A percentile compares a stretch with the other conserved stretches of the same genome.
phyloP scores from a whole-genome alignment of 208 protist genomes.

The Angomonas desouzai region DNA sequence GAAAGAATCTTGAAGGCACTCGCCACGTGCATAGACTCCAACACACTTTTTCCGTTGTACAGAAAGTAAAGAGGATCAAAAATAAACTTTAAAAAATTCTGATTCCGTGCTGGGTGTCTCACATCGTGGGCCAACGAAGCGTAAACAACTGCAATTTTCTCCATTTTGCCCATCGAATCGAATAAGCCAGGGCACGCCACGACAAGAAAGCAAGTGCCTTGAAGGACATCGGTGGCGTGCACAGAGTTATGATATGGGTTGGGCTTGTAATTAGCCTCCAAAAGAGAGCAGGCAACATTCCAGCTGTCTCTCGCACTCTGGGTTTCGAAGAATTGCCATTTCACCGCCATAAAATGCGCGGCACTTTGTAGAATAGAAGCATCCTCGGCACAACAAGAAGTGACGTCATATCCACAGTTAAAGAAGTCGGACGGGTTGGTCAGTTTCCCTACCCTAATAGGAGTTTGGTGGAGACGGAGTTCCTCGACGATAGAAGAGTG shows the following conservation, averaged over 20 bases:
- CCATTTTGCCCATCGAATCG: slow-evolving; percentile 39
- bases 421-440: slow-evolving; percentile 7
- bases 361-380: slow-evolving; percentile 43
- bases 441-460: slow-evolving; percentile 10
- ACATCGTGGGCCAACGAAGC: slow-evolving; percentile 68
- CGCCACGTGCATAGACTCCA: slow-evolving; percentile 79
- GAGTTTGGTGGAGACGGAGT: neutral
- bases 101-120: slow-evolving; percentile 62
- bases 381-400: slow-evolving; percentile 14
- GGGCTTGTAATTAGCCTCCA: slow-evolving; percentile 69
- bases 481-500: slow-evolving; percentile 4
- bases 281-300: slow-evolving; percentile 25
- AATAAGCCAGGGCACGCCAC: slow-evolving; percentile 30
- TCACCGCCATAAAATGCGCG: slow-evolving; percentile 35
- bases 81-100: slow-evolving; percentile 42
- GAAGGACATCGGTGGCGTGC: slow-evolving; percentile 75
- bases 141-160: slow-evolving; percentile 60
- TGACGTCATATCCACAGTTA: slow-evolving; percentile 43
- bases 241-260: slow-evolving; percentile 78
- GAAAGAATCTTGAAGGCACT: slow-evolving; percentile 59
- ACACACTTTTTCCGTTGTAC: slow-evolving; percentile 40
- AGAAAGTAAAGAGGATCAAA: slow-evolving; percentile 56
- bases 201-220: slow-evolving; percentile 53
- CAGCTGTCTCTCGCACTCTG: slow-evolving; percentile 31
- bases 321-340: slow-evolving; percentile 47